Conservation (phyloP, 176 grass and related monocot species). For the Ampelocalamus luodianensis region DNA sequence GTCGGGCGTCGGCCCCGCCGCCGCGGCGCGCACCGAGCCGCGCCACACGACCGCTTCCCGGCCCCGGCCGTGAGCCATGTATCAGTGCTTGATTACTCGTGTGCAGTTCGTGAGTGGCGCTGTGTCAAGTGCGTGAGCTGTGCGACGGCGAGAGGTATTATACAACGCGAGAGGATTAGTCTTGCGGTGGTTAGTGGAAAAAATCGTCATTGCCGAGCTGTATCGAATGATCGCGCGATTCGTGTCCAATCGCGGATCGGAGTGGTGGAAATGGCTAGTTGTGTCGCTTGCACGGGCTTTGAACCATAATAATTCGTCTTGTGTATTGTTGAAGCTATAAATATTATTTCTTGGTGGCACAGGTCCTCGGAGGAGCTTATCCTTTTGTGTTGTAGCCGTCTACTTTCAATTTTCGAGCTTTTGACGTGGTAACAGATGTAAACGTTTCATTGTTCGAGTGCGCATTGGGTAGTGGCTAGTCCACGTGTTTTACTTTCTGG, state of each 20-base stretch:
- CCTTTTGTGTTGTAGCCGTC: too few species aligned
- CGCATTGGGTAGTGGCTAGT: not conserved
- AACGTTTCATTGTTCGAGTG: not conserved
- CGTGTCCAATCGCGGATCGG: not conserved
- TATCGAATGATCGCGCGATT: too few species aligned
- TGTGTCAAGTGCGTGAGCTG: not conserved
- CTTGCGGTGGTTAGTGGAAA: too few species aligned
- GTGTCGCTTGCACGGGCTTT: not conserved
- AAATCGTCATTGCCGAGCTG: not conserved
- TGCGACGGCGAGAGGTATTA: not conserved
- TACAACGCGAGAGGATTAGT: too few species aligned
- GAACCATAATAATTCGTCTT: constrained; percentile 1
- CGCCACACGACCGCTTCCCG: constrained; percentile 33
- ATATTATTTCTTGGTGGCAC: too few species aligned
- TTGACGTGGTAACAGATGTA: too few species aligned
- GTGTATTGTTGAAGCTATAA: not conserved
- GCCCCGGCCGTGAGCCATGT: constrained; percentile 17
- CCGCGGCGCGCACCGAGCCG: constrained; percentile 56
- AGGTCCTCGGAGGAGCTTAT: too few species aligned
- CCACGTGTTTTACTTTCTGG: not conserved
- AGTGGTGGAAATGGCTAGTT: not conserved
- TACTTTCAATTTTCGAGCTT: too few species aligned
- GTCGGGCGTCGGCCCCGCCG: constrained; percentile 49
- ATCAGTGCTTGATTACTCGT: not conserved
- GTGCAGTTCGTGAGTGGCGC: not conserved